Percentiles rank a stretch among this genome's conserved stretches.
phyloP scores from a whole-genome alignment of 2,329 filamentous ascomycete genomes.

The Botryotinia globosa region DNA sequence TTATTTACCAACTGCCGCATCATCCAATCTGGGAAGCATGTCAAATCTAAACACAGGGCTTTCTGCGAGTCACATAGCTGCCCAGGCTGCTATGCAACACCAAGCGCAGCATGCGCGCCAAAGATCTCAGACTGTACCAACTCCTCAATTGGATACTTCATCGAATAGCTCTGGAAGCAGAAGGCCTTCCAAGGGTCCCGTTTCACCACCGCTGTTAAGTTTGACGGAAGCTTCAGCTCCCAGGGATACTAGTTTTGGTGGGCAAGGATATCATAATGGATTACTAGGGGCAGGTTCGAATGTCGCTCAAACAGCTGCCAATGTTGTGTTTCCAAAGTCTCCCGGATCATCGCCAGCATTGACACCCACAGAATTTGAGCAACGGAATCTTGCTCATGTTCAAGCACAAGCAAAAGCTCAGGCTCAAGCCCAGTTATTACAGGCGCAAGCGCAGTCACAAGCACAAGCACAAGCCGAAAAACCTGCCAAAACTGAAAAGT shows the following conservation, averaged over 20 bases:
- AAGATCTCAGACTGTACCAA: conserved; percentile 71
- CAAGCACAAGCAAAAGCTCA: conserved; percentile 7
- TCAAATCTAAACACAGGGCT: conserved; percentile 42
- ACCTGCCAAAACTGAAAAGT: conserved; percentile 62
- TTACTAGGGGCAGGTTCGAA: conserved; percentile 58
- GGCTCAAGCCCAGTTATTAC: neutral
- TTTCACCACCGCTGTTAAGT: conserved; percentile 61
- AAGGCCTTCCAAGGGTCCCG: conserved; percentile 44
- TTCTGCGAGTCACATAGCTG: conserved; percentile 73
- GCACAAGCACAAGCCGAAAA: conserved; percentile 50
- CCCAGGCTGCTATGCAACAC: conserved; percentile 71
- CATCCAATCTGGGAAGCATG: conserved; percentile 40
- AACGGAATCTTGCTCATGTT: conserved; percentile 16
- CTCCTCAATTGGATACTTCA: conserved; percentile 40
- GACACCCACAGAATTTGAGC: conserved; percentile 40
- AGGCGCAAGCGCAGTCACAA: conserved; percentile 37
- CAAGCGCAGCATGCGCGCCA: conserved; percentile 54
- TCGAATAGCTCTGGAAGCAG: conserved; percentile 29
- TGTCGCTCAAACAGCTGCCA: conserved; percentile 69
- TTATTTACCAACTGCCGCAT: conserved; percentile 57
- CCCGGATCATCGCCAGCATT: conserved; percentile 36
- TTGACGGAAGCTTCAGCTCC: conserved; percentile 64
- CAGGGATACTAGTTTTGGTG: conserved; percentile 53
- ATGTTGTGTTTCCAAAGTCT: conserved; percentile 65
- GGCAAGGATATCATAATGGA: conserved; percentile 56